A percentile compares a stretch with the other conserved stretches of the same genome.
Evolutionary conservation across 1,284 basidiomycete species (phyloP).

Genomic region (Papiliotrema flavescens): DNA sequence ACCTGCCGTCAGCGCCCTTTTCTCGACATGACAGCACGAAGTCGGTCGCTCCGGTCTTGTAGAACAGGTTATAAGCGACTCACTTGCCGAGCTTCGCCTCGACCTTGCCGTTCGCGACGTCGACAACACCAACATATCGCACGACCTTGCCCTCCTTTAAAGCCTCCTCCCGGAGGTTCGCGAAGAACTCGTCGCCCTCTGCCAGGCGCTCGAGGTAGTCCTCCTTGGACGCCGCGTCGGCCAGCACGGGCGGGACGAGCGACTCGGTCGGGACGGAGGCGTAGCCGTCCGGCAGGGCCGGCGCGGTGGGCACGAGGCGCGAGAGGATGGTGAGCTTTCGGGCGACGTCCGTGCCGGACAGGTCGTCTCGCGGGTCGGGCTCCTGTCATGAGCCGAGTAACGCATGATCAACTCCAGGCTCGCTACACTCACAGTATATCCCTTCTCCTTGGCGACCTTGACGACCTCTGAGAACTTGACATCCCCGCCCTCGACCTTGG

Average conservation of each 20-base stretch:
- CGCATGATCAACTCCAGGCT: neutral
- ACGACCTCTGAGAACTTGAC: conserved; percentile 83
- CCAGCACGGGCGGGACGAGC: conserved; percentile 75
- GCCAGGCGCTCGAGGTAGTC: conserved; percentile 78
- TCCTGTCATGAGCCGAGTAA: conserved; percentile 57
- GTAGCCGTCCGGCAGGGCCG: conserved; percentile 63
- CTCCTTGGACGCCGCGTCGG: conserved; percentile 64
- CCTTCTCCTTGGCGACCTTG: conserved; percentile 79
- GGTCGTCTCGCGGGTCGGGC: conserved; percentile 93
- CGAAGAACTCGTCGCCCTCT: conserved; percentile 79
- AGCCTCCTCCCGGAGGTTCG: conserved; percentile 71
- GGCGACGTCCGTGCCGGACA: conserved; percentile 94
- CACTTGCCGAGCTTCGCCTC: conserved; percentile 86
- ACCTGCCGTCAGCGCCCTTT: neutral
- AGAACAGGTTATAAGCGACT: conserved; percentile 16
- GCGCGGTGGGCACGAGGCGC: conserved; percentile 58
- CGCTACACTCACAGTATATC: conserved; percentile 71
- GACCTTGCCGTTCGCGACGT: conserved; percentile 67
- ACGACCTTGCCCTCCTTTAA: conserved; percentile 74
- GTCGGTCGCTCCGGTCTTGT: too few relatives aligned
- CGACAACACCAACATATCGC: conserved; percentile 91
- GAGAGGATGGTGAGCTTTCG: conserved; percentile 95
- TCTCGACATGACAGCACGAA: neutral
- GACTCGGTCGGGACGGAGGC: conserved; percentile 77
- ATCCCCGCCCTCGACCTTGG: conserved; percentile 49